Conservation (phyloP, 768 basidiomycete species). For the Amanita subjunquillea region DNA sequence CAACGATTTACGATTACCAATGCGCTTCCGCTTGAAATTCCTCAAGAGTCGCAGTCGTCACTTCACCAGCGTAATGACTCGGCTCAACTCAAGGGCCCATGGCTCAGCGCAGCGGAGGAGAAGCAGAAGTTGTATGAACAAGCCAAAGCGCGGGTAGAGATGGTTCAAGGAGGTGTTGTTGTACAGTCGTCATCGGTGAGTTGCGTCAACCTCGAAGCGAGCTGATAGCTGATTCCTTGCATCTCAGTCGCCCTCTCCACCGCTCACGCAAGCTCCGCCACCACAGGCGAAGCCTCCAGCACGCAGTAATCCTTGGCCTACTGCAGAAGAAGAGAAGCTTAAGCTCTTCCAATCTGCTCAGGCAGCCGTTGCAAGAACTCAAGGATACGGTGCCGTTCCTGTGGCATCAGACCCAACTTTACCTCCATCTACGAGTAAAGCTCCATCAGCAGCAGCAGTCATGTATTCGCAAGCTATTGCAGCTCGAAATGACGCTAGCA, state of each 20-base stretch:
- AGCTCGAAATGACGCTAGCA: slow-evolving; percentile 16
- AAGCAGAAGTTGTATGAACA: slow-evolving; percentile 55
- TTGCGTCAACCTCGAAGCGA: background rate
- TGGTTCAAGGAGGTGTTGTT: slow-evolving; percentile 34
- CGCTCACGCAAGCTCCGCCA: slow-evolving; percentile 10
- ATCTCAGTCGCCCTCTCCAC: slow-evolving; percentile 7
- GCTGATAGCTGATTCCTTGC: slow-evolving; percentile 10
- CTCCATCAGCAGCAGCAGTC: slow-evolving; percentile 14
- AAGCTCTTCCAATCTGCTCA: slow-evolving; percentile 62
- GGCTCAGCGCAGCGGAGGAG: slow-evolving; percentile 54
- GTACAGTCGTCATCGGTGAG: slow-evolving; percentile 24
- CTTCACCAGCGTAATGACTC: slow-evolving; percentile 6
- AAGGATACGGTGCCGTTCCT: slow-evolving; percentile 23
- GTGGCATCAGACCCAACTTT: slow-evolving; percentile 12
- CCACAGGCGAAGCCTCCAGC: slow-evolving; percentile 9
- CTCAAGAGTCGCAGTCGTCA: slow-evolving; percentile 13
- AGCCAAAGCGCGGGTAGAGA: slow-evolving; percentile 51
- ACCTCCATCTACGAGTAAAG: slow-evolving; percentile 12
- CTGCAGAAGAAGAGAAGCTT: slow-evolving; percentile 71
- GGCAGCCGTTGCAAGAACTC: slow-evolving; percentile 50
- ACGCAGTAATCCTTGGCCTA: slow-evolving; percentile 35
- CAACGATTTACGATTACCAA: slow-evolving; percentile 33
- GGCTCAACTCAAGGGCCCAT: slow-evolving; percentile 16
- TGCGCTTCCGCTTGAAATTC: slow-evolving; percentile 19
- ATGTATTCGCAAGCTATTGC: slow-evolving; percentile 24